These are phyloP conservation scores for Globisporangium apiculatum DNA, from an alignment of 352 stramenopile genomes.

Conservation along the genomic window DNA sequence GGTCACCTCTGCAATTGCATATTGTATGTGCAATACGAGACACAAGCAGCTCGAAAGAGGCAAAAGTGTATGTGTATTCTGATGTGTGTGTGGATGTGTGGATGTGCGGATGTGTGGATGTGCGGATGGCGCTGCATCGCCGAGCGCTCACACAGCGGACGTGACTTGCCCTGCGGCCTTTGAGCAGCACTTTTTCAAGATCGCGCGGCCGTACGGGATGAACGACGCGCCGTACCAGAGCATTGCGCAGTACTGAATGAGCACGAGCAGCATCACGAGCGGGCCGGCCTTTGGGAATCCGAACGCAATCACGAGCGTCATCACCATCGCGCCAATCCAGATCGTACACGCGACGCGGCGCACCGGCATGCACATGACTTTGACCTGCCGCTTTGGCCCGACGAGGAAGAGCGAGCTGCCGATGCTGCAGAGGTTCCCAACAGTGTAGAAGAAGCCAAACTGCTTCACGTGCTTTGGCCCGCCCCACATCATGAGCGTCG, in stretches of 20 bases:
- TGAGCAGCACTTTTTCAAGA: slow-evolving; percentile 64
- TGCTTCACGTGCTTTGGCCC: slow-evolving; percentile 74
- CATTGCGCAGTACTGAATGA: slow-evolving; percentile 77
- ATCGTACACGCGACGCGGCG: slow-evolving; percentile 71
- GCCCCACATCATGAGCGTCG: slow-evolving; percentile 77
- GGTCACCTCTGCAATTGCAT: too few relatives aligned
- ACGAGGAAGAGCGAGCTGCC: slow-evolving; percentile 77
- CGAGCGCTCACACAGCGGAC: slow-evolving; percentile 15
- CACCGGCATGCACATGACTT: slow-evolving; percentile 83
- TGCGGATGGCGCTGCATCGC: too few relatives aligned
- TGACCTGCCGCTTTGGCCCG: slow-evolving; percentile 54
- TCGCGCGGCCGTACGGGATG: slow-evolving; percentile 69
- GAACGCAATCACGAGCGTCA: slow-evolving; percentile 71
- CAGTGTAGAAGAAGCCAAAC: slow-evolving; percentile 84
- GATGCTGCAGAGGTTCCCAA: slow-evolving; percentile 76
- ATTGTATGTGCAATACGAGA: too few relatives aligned
- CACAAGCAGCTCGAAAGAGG: background rate
- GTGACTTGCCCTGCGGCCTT: slow-evolving; percentile 48
- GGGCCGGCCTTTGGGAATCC: slow-evolving; percentile 58
- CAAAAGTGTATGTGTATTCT: background rate
- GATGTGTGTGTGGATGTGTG: too few relatives aligned
- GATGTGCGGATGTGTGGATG: too few relatives aligned
- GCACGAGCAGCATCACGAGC: slow-evolving; percentile 65
- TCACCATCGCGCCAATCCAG: slow-evolving; percentile 69
- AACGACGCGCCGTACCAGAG: slow-evolving; percentile 81